A percentile compares a stretch with the other conserved stretches of the same genome.
Conservation (phyloP, 176 grass and related monocot species). For the Echinochloa phyllopogon region DNA sequence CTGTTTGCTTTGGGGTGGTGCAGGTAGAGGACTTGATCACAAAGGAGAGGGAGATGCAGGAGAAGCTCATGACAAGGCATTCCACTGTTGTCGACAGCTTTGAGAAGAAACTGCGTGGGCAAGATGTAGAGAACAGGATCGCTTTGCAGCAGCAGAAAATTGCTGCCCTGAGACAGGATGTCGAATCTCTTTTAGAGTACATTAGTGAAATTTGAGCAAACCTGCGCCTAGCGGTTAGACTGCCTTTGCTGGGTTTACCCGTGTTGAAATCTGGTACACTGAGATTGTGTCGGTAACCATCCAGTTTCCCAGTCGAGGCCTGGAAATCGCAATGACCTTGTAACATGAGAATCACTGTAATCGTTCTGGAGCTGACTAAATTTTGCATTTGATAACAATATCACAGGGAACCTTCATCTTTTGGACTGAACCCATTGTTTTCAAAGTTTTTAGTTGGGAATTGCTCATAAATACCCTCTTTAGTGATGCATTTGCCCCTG, state of each 20-base stretch:
- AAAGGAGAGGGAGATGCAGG: slow-evolving; percentile 96
- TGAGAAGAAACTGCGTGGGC: slow-evolving; percentile 88
- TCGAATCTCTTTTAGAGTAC: slow-evolving; percentile 77
- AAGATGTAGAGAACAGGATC: slow-evolving; percentile 86
- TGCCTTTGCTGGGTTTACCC: neutral
- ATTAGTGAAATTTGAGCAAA: slow-evolving; percentile 73
- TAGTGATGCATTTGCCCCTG: neutral
- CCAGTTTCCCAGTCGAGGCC: neutral
- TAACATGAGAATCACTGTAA: slow-evolving; percentile 30
- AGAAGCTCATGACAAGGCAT: slow-evolving; percentile 87
- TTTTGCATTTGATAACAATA: slow-evolving; percentile 32
- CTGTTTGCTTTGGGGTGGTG: slow-evolving; percentile 23
- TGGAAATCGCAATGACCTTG: slow-evolving; percentile 3
- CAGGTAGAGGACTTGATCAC: slow-evolving; percentile 75
- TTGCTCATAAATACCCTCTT: neutral
- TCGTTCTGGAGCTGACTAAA: slow-evolving; percentile 23
- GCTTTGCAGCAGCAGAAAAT: slow-evolving; percentile 85
- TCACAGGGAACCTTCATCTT: neutral
- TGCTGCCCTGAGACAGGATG: slow-evolving; percentile 68
- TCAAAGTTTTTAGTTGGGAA: neutral
- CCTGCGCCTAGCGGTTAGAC: slow-evolving; percentile 24
- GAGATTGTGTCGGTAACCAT: slow-evolving; percentile 26
- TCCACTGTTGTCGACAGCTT: slow-evolving; percentile 89
- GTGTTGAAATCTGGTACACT: neutral
- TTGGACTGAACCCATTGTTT: neutral